phyloP scores from a whole-genome alignment of 2,329 filamentous ascomycete genomes.

The Chaetothyriales sp. region DNA sequence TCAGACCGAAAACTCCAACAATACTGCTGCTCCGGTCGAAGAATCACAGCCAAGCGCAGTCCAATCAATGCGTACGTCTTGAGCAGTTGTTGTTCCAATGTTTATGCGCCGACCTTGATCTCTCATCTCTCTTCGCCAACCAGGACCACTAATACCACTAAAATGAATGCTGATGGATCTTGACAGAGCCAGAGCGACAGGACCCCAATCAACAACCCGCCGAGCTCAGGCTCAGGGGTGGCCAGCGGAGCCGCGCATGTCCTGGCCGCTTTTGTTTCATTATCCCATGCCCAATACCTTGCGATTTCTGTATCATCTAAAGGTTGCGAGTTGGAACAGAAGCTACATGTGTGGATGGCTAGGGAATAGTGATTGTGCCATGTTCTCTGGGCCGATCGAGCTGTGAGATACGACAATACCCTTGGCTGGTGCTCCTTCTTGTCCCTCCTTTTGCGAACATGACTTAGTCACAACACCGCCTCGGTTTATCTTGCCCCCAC shows the following conservation, averaged over 20 bases:
- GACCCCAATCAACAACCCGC: neutral
- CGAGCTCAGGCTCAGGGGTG: neutral
- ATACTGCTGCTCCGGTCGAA: neutral
- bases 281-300: neutral
- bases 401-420: neutral
- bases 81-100: neutral
- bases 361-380: neutral
- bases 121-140: neutral
- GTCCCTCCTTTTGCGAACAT: conserved; percentile 7
- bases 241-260: neutral
- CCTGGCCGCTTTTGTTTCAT: neutral
- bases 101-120: neutral
- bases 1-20: neutral
- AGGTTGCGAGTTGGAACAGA: neutral
- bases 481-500: conserved; percentile 24
- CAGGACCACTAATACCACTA: too few species aligned
- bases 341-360: neutral
- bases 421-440: neutral
- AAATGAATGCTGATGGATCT: neutral
- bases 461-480: conserved; percentile 33
- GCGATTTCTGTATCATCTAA: neutral
- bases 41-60: neutral
- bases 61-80: neutral
- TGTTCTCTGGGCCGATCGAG: neutral
- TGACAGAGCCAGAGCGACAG: neutral